A percentile compares a stretch with the other conserved stretches of the same genome.
phyloP scores from a whole-genome alignment of 345 rosid species.

The Arabidopsis thaliana region TAIR10.1 NC_003076.8:20627001-20627500 shows the following conservation, averaged over 20 bases:
- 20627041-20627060: slow-evolving; percentile 38
- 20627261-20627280: slow-evolving; percentile 61
- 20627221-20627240: slow-evolving; percentile 45
- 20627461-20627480: slow-evolving; percentile 28
- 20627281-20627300: slow-evolving; percentile 57
- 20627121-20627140: slow-evolving; percentile 43
- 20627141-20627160: slow-evolving; percentile 36
- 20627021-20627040: not conserved
- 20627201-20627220: slow-evolving; percentile 36
- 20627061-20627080: slow-evolving; percentile 45
- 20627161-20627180: slow-evolving; percentile 49
- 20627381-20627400: slow-evolving; percentile 16
- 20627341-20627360: slow-evolving; percentile 42
- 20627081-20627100: slow-evolving; percentile 40
- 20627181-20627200: slow-evolving; percentile 51
- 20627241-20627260: slow-evolving; percentile 45
- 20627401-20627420: not conserved
- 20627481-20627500: slow-evolving; percentile 58
- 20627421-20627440: slow-evolving; percentile 12
- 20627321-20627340: slow-evolving; percentile 44
- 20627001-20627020: not conserved
- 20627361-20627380: slow-evolving; percentile 28
- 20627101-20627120: slow-evolving; percentile 37
- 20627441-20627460: not conserved
- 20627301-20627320: slow-evolving; percentile 56